Conservation (phyloP, 768 basidiomycete genomes). For the Lentinula sp. region DNA sequence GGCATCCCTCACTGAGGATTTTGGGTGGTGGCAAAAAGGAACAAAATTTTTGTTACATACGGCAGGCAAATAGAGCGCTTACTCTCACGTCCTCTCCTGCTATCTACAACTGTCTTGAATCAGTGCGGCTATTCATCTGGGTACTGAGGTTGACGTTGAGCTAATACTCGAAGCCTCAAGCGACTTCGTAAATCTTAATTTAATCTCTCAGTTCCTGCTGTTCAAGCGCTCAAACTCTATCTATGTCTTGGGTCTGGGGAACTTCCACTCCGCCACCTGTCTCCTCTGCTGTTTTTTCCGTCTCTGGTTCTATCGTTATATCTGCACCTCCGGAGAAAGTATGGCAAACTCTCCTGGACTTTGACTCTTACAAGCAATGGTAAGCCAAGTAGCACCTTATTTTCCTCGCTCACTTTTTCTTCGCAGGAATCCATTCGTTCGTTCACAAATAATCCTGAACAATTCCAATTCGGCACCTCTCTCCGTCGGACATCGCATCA, state of each 20-base stretch:
- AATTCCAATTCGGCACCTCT: background rate
- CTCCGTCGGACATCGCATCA: slow-evolving; percentile 37
- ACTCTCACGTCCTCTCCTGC: background rate
- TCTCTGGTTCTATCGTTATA: slow-evolving; percentile 25
- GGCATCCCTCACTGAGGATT: slow-evolving; percentile 22
- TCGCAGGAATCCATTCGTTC: slow-evolving; percentile 62
- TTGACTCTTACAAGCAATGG: slow-evolving; percentile 60
- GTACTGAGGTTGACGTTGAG: background rate
- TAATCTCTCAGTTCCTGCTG: too few relatives aligned
- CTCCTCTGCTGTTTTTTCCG: slow-evolving; percentile 22
- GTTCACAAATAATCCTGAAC: background rate
- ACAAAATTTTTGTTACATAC: background rate
- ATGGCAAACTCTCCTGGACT: slow-evolving; percentile 34
- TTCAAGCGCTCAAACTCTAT: background rate
- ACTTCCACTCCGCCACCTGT: slow-evolving; percentile 19
- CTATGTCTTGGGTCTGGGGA: background rate
- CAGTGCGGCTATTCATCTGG: background rate
- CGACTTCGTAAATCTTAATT: background rate
- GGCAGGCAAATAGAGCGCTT: background rate
- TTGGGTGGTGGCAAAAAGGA: background rate
- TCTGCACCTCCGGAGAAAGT: slow-evolving; percentile 34
- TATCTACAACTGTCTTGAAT: background rate
- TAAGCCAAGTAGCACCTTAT: slow-evolving; percentile 13
- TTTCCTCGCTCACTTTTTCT: background rate
- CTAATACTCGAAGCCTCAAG: background rate